Percentiles rank a stretch among this genome's conserved stretches.
phyloP scores from a whole-genome alignment of 805 yeast genomes.

The Metschnikowia dekortorum region DNA sequence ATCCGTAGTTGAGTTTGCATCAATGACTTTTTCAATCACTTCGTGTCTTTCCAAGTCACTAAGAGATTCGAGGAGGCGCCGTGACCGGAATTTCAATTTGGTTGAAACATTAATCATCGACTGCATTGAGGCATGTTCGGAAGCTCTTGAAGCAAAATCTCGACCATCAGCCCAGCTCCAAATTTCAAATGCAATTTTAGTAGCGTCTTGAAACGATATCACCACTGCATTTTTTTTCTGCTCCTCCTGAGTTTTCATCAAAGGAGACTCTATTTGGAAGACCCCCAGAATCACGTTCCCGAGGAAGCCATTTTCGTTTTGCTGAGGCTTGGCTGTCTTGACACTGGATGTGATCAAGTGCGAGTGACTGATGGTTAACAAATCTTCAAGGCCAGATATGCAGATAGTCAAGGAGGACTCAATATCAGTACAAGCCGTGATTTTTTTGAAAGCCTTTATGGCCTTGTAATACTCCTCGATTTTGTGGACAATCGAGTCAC shows the following conservation, averaged over 20 bases:
- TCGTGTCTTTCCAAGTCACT: conserved; percentile 69
- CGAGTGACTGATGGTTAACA: conserved; percentile 56
- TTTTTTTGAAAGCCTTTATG: conserved; percentile 16
- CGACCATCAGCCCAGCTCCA: conserved; percentile 67
- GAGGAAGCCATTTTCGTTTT: conserved; percentile 49
- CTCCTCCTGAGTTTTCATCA: conserved; percentile 45
- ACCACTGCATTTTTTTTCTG: conserved; percentile 53
- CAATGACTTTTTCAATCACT: conserved; percentile 61
- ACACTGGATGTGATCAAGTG: conserved; percentile 39
- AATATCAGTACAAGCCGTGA: conserved; percentile 25
- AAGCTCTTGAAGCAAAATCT: conserved; percentile 12
- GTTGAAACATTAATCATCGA: conserved; percentile 42
- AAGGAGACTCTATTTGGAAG: conserved; percentile 65
- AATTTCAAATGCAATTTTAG: conserved; percentile 50
- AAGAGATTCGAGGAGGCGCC: conserved; percentile 58
- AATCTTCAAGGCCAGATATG: conserved; percentile 61
- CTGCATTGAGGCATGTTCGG: conserved; percentile 16
- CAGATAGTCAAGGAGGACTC: conserved; percentile 43
- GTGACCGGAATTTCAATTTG: conserved; percentile 64
- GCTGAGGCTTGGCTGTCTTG: conserved; percentile 10
- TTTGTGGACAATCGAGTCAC: conserved; percentile 45
- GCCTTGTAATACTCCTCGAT: conserved; percentile 29
- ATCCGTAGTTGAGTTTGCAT: conserved; percentile 21
- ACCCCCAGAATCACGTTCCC: conserved; percentile 75
- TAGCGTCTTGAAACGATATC: conserved; percentile 60